phyloP scores from a whole-genome alignment of 2,329 filamentous ascomycete genomes.

The Claviceps capensis region DNA sequence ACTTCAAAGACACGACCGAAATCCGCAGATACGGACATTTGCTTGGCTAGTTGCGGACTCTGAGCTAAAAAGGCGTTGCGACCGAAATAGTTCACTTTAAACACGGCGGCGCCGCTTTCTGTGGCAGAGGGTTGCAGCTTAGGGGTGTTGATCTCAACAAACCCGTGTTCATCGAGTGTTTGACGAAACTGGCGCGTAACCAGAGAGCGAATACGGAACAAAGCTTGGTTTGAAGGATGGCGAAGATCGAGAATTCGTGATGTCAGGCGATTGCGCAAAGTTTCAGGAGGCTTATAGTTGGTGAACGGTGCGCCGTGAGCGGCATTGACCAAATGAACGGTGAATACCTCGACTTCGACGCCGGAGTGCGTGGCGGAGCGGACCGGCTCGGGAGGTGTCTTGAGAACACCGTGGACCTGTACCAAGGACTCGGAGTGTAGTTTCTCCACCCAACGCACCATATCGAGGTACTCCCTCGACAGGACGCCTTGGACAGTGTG shows the following conservation, averaged over 20 bases:
- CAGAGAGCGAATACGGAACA: conserved; percentile 75
- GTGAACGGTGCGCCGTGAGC: conserved; percentile 36
- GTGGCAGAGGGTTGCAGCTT: conserved; percentile 84
- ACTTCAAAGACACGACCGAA: conserved; percentile 77
- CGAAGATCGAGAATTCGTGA: conserved; percentile 76
- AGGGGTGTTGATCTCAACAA: conserved; percentile 88
- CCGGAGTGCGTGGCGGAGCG: conserved; percentile 63
- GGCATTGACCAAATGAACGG: conserved; percentile 37
- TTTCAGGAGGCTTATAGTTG: conserved; percentile 51
- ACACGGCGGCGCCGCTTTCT: conserved; percentile 83
- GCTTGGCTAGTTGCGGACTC: conserved; percentile 83
- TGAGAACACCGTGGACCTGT: conserved; percentile 59
- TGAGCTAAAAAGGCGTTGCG: conserved; percentile 79
- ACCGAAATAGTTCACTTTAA: conserved; percentile 84
- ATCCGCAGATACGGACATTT: conserved; percentile 82
- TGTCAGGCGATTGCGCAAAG: conserved; percentile 52
- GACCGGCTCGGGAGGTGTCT: conserved; percentile 59
- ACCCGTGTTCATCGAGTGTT: conserved; percentile 59
- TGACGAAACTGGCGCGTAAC: conserved; percentile 69
- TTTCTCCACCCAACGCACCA: conserved; percentile 80
- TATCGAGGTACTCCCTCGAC: conserved; percentile 40
- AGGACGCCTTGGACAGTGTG: conserved; percentile 77
- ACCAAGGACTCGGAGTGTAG: conserved; percentile 67
- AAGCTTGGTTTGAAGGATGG: conserved; percentile 72
- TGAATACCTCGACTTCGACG: conserved; percentile 57